phyloP scores from a whole-genome alignment of 495 filamentous ascomycete species.

The Staphylotrichum longicolle region DNA sequence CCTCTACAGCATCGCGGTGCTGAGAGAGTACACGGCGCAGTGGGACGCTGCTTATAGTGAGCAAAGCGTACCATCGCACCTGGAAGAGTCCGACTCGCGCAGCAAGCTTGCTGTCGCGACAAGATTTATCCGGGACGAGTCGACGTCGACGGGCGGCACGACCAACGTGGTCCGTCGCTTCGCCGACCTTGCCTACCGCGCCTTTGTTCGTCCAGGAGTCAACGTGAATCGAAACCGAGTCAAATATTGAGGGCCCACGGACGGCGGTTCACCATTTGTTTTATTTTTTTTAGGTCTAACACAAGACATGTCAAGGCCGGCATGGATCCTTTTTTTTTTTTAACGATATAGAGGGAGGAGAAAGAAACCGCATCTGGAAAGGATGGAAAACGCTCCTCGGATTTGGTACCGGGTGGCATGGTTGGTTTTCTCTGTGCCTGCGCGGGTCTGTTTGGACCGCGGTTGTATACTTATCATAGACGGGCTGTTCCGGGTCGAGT shows the following conservation, averaged over 20 bases:
- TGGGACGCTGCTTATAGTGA: constrained; percentile 62
- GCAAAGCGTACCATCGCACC: constrained; percentile 56
- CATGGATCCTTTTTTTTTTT: no score
- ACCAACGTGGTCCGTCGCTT: constrained; percentile 78
- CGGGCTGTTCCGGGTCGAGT: no score
- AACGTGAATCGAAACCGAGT: constrained; percentile 27
- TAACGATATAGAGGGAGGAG: no score
- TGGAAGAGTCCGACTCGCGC: constrained; percentile 67
- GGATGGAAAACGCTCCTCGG: neutral
- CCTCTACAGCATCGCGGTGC: constrained; percentile 81
- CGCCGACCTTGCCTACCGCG: constrained; percentile 63
- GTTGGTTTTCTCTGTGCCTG: neutral
- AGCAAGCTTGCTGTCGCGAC: constrained; percentile 76
- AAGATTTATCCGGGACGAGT: constrained; percentile 75
- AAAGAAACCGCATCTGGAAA: no score
- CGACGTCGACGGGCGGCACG: constrained; percentile 63
- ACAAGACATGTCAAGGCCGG: neutral
- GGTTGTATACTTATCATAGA: constrained; percentile 16
- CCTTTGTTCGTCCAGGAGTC: constrained; percentile 44
- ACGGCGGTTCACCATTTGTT: no score
- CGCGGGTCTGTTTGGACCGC: neutral
- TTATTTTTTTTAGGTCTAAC: neutral
- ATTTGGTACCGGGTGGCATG: neutral
- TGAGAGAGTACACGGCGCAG: constrained; percentile 67
- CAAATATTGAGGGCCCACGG: neutral